Percentiles rank a stretch among this genome's conserved stretches.
phyloP scores from a whole-genome alignment of 129 eudicot species.

The Ambrosia artemisiifolia region DNA sequence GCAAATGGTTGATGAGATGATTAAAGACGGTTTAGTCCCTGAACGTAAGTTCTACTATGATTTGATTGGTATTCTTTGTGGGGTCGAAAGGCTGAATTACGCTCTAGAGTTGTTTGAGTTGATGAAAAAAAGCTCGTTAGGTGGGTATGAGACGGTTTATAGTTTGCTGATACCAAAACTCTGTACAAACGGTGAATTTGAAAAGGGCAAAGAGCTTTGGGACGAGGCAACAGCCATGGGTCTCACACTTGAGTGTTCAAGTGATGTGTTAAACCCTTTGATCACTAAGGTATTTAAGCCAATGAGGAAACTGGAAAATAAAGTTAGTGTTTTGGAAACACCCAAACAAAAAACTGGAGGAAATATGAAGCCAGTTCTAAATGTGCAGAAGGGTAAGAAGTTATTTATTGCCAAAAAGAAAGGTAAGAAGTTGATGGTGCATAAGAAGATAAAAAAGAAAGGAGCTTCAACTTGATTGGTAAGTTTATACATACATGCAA shows the following conservation, averaged over 20 bases:
- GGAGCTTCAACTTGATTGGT: conserved; percentile 26
- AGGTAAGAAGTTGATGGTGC: conserved; percentile 23
- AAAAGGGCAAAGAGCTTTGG: conserved; percentile 60
- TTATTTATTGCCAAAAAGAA: conserved; percentile 14
- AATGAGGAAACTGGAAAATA: conserved; percentile 32
- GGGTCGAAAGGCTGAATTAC: conserved; percentile 54
- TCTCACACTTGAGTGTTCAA: conserved; percentile 38
- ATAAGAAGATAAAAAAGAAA: conserved; percentile 21
- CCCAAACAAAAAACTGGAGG: conserved; percentile 13
- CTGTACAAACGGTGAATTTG: conserved; percentile 53
- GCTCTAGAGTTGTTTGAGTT: conserved; percentile 60
- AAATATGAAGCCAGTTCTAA: conserved; percentile 13
- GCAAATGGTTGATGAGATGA: conserved; percentile 56
- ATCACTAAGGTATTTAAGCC: conserved; percentile 53
- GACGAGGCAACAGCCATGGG: conserved; percentile 52
- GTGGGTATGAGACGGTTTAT: conserved; percentile 60
- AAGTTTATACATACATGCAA: conserved; percentile 1
- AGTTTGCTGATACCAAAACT: conserved; percentile 56
- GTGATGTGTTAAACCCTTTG: conserved; percentile 46
- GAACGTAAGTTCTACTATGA: conserved; percentile 53
- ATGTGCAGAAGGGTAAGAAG: conserved; percentile 27
- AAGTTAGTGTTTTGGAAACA: conserved; percentile 17
- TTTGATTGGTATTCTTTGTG: conserved; percentile 63
- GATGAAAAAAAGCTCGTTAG: conserved; percentile 47
- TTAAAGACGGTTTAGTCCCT: conserved; percentile 44